Evolutionary conservation across 805 yeast species (phyloP).

Genomic region (Saccharomyces paradoxus): DNA sequence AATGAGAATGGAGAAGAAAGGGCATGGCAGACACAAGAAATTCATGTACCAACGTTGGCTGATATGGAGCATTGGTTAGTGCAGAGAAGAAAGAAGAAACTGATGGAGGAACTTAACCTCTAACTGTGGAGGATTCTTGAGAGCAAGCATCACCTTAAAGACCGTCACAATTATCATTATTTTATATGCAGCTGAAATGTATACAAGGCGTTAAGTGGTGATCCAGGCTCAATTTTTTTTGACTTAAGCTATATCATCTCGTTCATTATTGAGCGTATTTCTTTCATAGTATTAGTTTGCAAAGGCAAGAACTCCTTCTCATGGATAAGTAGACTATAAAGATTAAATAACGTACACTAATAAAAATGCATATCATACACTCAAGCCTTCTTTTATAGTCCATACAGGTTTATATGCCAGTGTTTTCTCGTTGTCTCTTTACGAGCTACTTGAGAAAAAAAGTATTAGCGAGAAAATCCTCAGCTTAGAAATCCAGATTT

Average conservation of each 20-base stretch:
- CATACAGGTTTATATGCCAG: too few species aligned
- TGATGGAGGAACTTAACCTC: slow-evolving; percentile 28
- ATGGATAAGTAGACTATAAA: not conserved
- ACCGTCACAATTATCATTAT: not conserved
- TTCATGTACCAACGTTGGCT: slow-evolving; percentile 27
- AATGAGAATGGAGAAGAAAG: slow-evolving; percentile 11
- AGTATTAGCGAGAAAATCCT: not conserved
- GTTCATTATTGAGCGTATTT: too few species aligned
- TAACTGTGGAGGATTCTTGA: not conserved
- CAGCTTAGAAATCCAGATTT: not conserved
- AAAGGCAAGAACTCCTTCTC: not conserved
- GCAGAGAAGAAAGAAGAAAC: slow-evolving; percentile 35
- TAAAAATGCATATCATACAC: not conserved
- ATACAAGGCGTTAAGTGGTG: too few species aligned
- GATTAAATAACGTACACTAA: not conserved
- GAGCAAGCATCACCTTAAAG: not conserved
- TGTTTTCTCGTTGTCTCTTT: not conserved
- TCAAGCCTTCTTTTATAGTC: not conserved
- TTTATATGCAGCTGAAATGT: too few species aligned
- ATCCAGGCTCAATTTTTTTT: too few species aligned
- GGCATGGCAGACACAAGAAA: slow-evolving; percentile 12
- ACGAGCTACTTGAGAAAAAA: not conserved
- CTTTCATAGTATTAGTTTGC: too few species aligned
- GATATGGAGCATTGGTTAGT: slow-evolving; percentile 43
- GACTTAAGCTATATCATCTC: not conserved